Conservation (phyloP, 164 flowering plant genomes). For the Annona cherimola region DNA sequence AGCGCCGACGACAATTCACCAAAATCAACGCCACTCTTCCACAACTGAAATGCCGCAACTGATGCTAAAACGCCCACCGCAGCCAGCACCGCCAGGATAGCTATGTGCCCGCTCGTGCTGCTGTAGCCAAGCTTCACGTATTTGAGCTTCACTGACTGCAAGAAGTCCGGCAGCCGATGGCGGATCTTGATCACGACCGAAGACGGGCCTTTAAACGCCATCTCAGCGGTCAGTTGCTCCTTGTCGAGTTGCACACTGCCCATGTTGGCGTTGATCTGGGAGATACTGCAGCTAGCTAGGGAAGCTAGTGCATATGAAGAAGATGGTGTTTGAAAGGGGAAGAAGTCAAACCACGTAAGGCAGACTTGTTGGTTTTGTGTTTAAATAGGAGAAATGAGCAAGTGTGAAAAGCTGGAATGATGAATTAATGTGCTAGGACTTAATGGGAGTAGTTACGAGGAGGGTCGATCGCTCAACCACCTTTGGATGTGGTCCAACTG, state of each 20-base stretch:
- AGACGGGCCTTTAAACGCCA: slow-evolving; percentile 61
- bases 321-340: not conserved
- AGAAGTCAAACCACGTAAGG: not conserved
- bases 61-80: slow-evolving; percentile 26
- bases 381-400: not conserved
- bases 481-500: slow-evolving; percentile 5
- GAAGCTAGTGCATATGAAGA: not conserved
- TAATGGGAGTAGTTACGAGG: slow-evolving; percentile 35
- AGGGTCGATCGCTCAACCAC: slow-evolving; percentile 45
- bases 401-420: slow-evolving; percentile 11
- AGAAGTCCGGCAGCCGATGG: slow-evolving; percentile 41
- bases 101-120: slow-evolving; percentile 38
- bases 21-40: not conserved
- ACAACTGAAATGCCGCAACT: slow-evolving; percentile 8
- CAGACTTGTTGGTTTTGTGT: not conserved
- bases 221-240: slow-evolving; percentile 77
- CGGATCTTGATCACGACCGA: slow-evolving; percentile 76
- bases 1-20: slow-evolving; percentile 7
- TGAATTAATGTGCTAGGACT: slow-evolving; percentile 10
- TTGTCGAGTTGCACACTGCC: slow-evolving; percentile 54
- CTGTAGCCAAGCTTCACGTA: slow-evolving; percentile 71
- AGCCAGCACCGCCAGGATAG: slow-evolving; percentile 10
- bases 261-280: slow-evolving; percentile 11
- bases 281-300: not conserved
- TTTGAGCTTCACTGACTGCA: slow-evolving; percentile 85